These are phyloP conservation scores for Acacia acuminata DNA, from an alignment of 306 rosid genomes.

Conservation along the genomic window DNA sequence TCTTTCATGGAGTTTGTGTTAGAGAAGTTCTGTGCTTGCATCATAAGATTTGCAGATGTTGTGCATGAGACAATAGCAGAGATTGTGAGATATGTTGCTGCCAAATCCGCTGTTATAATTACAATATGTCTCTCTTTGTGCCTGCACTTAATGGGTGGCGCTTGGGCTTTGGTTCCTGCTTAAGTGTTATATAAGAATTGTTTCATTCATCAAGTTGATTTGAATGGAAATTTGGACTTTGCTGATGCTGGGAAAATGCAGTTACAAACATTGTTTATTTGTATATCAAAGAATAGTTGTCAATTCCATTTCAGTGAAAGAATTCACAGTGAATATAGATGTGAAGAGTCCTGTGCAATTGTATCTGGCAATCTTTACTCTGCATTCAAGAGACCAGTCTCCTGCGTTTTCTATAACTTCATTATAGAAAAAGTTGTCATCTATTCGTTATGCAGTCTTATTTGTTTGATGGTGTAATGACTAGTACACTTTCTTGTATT, in stretches of 20 bases:
- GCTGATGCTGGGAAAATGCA: slow-evolving; percentile 30
- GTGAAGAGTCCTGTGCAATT: neutral
- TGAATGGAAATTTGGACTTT: neutral
- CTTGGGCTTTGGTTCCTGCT: slow-evolving; percentile 54
- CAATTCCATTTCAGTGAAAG: slow-evolving; percentile 1
- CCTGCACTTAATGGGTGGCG: slow-evolving; percentile 53
- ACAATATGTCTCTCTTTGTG: slow-evolving; percentile 64
- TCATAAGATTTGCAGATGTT: slow-evolving; percentile 39
- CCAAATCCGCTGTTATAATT: slow-evolving; percentile 52
- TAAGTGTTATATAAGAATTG: slow-evolving; percentile 23
- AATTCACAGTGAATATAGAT: slow-evolving; percentile 21
- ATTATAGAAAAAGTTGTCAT: neutral
- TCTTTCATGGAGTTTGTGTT: slow-evolving; percentile 62
- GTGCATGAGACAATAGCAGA: slow-evolving; percentile 57
- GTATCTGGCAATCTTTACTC: neutral
- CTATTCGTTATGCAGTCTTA: neutral
- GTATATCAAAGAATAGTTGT: slow-evolving; percentile 11
- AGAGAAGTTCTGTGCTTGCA: slow-evolving; percentile 51
- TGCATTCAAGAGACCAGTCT: neutral
- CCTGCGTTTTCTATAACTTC: neutral
- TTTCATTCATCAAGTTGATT: slow-evolving; percentile 16
- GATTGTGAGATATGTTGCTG: slow-evolving; percentile 59
- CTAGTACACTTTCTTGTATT: slow-evolving; percentile 10
- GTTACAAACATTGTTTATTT: neutral
- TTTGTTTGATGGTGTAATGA: slow-evolving; percentile 7